These are phyloP conservation scores for Neurospora sp. DNA, from an alignment of 2,329 filamentous ascomycete species.

Conservation along the genomic window DNA sequence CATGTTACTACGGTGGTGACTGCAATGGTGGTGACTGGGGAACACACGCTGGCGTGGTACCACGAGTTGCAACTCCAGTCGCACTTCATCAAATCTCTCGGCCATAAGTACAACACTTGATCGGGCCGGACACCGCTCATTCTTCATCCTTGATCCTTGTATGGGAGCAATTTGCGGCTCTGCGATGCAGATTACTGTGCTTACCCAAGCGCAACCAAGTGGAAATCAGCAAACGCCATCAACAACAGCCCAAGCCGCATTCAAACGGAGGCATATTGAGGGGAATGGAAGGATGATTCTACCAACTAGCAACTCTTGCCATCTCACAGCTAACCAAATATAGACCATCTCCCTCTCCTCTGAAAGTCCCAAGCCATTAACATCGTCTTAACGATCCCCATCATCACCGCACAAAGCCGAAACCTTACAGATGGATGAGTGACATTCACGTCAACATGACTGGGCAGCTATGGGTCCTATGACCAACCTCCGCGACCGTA, in stretches of 20 bases:
- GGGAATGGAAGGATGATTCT: too few relatives aligned
- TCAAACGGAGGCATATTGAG: neutral
- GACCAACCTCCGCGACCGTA: neutral
- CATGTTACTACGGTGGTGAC: neutral
- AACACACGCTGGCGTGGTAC: neutral
- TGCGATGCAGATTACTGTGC: neutral
- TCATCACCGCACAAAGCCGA: neutral
- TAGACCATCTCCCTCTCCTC: neutral
- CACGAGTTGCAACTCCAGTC: neutral
- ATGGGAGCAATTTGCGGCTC: neutral
- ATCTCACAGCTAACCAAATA: neutral
- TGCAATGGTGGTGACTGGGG: neutral
- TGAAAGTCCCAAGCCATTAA: neutral
- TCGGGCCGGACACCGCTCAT: neutral
- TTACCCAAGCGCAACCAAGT: neutral
- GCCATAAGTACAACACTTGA: neutral
- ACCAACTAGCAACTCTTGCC: neutral
- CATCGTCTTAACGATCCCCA: neutral
- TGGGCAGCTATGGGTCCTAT: neutral
- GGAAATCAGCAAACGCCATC: neutral
- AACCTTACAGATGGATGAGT: neutral
- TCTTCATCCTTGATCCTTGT: neutral
- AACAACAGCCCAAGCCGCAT: neutral
- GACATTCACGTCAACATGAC: neutral
- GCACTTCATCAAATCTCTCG: neutral